Conservation (phyloP, 2,329 filamentous ascomycete genomes). For the Lachnellula subtilissima region DNA sequence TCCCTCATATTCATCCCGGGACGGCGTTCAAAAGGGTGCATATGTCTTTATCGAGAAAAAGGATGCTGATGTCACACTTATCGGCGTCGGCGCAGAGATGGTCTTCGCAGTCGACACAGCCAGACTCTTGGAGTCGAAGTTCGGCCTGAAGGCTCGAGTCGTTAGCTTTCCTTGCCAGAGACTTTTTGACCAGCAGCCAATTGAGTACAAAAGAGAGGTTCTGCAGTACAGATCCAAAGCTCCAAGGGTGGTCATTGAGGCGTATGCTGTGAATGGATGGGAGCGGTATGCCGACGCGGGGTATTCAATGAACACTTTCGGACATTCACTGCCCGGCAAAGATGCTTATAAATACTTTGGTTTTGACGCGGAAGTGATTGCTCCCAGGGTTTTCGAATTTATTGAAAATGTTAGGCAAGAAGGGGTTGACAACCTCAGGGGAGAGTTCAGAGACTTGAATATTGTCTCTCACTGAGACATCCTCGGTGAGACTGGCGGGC, state of each 20-base stretch:
- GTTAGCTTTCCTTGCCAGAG: slow-evolving; percentile 44
- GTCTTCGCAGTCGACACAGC: slow-evolving; percentile 40
- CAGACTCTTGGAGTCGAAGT: slow-evolving; percentile 34
- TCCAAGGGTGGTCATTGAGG: slow-evolving; percentile 55
- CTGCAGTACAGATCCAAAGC: slow-evolving; percentile 39
- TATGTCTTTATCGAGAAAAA: slow-evolving; percentile 43
- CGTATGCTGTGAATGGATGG: slow-evolving; percentile 54
- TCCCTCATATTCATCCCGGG: slow-evolving; percentile 35
- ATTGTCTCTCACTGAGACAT: background rate
- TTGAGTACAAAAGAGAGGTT: slow-evolving; percentile 42
- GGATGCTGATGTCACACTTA: slow-evolving; percentile 41
- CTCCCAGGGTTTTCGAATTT: slow-evolving; percentile 14
- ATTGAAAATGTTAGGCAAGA: background rate
- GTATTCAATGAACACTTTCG: slow-evolving; percentile 49
- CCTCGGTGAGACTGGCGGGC: too few relatives aligned
- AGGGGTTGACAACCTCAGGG: background rate
- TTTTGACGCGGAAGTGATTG: slow-evolving; percentile 43
- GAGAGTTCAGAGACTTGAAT: background rate
- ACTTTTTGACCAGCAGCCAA: slow-evolving; percentile 39
- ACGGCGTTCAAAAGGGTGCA: slow-evolving; percentile 40
- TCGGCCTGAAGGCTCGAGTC: slow-evolving; percentile 36
- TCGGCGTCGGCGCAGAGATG: slow-evolving; percentile 38
- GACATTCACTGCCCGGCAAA: slow-evolving; percentile 50
- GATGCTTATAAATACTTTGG: slow-evolving; percentile 53
- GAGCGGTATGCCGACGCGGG: slow-evolving; percentile 56